phyloP scores from a whole-genome alignment of 768 basidiomycete genomes.

The Naematelia aurantialba region DNA sequence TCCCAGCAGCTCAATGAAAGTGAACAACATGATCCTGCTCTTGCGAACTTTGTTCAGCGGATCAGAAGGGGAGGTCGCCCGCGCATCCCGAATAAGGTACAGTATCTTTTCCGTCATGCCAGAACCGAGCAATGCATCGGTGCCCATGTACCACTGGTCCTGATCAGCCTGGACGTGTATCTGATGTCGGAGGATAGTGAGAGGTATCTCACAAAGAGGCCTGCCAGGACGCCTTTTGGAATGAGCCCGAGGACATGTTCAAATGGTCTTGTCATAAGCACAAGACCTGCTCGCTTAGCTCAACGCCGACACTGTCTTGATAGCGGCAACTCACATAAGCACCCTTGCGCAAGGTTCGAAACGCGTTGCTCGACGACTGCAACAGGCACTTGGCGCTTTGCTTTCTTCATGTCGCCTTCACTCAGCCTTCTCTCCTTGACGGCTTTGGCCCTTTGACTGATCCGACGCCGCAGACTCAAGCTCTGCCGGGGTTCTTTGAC shows the following conservation, averaged over 20 bases:
- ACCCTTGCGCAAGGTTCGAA: constrained; percentile 81
- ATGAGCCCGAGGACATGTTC: constrained; percentile 73
- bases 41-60: constrained; percentile 72
- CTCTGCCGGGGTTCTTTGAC: too few species aligned
- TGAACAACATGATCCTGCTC: constrained; percentile 67
- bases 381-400: constrained; percentile 49
- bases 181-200: neutral
- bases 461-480: neutral
- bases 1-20: constrained; percentile 69
- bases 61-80: constrained; percentile 61
- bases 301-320: neutral
- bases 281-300: constrained; percentile 52
- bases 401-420: constrained; percentile 16
- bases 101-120: constrained; percentile 78
- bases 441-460: neutral
- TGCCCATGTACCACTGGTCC: constrained; percentile 78
- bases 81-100: constrained; percentile 70
- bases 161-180: constrained; percentile 11
- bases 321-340: constrained; percentile 55
- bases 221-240: constrained; percentile 70
- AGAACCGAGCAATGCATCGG: constrained; percentile 71
- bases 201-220: constrained; percentile 64
- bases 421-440: constrained; percentile 9
- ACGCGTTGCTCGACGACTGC: constrained; percentile 88
- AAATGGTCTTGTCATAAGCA: constrained; percentile 76